These are phyloP conservation scores for Pachyrhizus erosus DNA, from an alignment of 306 rosid species.

Conservation along the genomic window DNA sequence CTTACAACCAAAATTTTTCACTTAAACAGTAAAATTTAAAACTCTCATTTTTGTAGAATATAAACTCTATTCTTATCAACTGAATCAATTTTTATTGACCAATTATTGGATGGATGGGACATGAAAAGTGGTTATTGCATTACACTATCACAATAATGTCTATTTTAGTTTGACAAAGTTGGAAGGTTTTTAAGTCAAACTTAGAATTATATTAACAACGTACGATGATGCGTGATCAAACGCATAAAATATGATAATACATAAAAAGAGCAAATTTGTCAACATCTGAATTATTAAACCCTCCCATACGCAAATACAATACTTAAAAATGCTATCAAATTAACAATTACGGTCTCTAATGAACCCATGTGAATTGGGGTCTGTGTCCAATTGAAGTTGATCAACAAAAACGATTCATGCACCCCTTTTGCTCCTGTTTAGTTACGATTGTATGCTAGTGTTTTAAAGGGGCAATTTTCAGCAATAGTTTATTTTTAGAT, in stretches of 20 bases:
- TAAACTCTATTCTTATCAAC: not conserved
- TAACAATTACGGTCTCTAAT: not conserved
- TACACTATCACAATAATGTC: not conserved
- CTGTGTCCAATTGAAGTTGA: not conserved
- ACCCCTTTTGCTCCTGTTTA: not conserved
- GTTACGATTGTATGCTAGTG: not conserved
- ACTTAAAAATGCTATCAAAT: not conserved
- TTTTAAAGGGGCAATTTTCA: conserved; percentile 7
- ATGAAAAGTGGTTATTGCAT: not conserved
- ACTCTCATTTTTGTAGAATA: not conserved
- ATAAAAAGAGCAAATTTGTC: conserved; percentile 39
- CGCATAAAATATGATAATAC: conserved; percentile 10
- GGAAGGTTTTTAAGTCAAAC: conserved; percentile 32
- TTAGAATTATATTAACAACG: conserved; percentile 8
- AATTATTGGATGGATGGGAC: conserved; percentile 20
- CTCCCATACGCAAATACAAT: not conserved
- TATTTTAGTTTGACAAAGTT: conserved; percentile 36
- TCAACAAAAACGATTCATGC: not conserved
- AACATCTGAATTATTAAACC: conserved; percentile 1
- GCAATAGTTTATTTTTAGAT: not conserved
- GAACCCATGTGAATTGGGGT: not conserved
- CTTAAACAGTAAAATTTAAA: not conserved
- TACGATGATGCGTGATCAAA: conserved; percentile 5
- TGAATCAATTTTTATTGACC: not conserved
- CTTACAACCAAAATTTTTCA: not conserved